These are phyloP conservation scores for Kingdonia uniflora DNA, from an alignment of 164 flowering plant genomes.

Conservation along the genomic window DNA sequence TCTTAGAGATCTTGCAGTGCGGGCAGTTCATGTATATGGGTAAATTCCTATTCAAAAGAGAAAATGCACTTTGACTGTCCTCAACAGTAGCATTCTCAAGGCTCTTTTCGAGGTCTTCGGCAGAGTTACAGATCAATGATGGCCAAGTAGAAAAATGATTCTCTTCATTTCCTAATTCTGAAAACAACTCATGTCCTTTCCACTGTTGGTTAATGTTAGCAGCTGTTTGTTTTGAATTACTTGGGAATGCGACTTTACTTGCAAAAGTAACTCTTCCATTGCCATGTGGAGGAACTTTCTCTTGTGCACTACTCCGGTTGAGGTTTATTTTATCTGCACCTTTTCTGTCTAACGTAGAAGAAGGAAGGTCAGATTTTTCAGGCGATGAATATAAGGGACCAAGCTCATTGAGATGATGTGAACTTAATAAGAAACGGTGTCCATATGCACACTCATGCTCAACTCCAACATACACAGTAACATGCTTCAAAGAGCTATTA, in stretches of 20 bases:
- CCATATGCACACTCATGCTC: constrained; percentile 95
- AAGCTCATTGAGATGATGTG: constrained; percentile 55
- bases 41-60: constrained; percentile 59
- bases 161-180: constrained; percentile 23
- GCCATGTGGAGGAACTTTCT: constrained; percentile 26
- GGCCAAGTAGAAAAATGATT: constrained; percentile 15
- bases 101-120: constrained; percentile 23
- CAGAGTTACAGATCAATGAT: constrained; percentile 14
- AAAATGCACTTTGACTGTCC: constrained; percentile 45
- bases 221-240: constrained; percentile 23
- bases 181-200: constrained; percentile 14
- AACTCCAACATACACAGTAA: constrained; percentile 61
- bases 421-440: constrained; percentile 68
- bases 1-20: constrained; percentile 43
- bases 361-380: constrained; percentile 32
- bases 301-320: constrained; percentile 26
- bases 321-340: constrained; percentile 20
- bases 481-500: constrained; percentile 30
- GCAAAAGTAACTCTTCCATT: constrained; percentile 16
- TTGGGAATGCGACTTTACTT: constrained; percentile 25
- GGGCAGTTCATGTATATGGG: constrained; percentile 90
- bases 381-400: constrained; percentile 30
- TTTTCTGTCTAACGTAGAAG: constrained; percentile 18
- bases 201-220: constrained; percentile 17
- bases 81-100: constrained; percentile 32